phyloP scores from a whole-genome alignment of 2,329 filamentous ascomycete genomes.

The Venturia asperata region DNA sequence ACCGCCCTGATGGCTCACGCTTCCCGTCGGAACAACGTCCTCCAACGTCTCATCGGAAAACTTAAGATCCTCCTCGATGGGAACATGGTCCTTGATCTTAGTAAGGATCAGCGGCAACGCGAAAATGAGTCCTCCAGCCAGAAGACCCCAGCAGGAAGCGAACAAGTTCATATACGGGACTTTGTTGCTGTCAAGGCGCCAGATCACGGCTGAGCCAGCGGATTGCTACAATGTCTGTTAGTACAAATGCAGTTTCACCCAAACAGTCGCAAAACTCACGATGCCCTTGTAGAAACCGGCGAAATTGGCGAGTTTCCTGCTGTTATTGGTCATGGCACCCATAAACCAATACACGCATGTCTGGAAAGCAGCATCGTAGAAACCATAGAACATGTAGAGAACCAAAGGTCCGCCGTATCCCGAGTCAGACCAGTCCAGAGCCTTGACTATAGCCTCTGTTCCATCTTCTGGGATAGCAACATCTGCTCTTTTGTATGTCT shows the following conservation, averaged over 20 bases:
- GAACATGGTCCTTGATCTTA: constrained; percentile 75
- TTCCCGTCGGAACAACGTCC: constrained; percentile 49
- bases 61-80: constrained; percentile 71
- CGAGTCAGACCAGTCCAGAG: constrained; percentile 56
- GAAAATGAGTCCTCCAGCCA: constrained; percentile 65
- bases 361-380: constrained; percentile 87
- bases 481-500: constrained; percentile 44
- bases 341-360: constrained; percentile 93
- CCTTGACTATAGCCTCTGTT: constrained; percentile 21
- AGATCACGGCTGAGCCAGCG: constrained; percentile 72
- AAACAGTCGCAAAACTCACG: background rate
- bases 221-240: constrained; percentile 49
- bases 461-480: constrained; percentile 24
- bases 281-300: constrained; percentile 87
- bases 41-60: constrained; percentile 76
- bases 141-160: constrained; percentile 66
- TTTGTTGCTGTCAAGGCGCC: constrained; percentile 55
- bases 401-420: constrained; percentile 76
- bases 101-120: constrained; percentile 72
- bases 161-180: constrained; percentile 66
- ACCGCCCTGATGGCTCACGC: constrained; percentile 3
- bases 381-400: constrained; percentile 83
- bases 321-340: constrained; percentile 87
- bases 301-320: constrained; percentile 85
- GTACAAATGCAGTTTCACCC: background rate